Evolutionary conservation across 495 filamentous ascomycete genomes (phyloP), one percentile per base, ranked within the genome.

Genomic region (Aeminium ludgeri): DNA sequence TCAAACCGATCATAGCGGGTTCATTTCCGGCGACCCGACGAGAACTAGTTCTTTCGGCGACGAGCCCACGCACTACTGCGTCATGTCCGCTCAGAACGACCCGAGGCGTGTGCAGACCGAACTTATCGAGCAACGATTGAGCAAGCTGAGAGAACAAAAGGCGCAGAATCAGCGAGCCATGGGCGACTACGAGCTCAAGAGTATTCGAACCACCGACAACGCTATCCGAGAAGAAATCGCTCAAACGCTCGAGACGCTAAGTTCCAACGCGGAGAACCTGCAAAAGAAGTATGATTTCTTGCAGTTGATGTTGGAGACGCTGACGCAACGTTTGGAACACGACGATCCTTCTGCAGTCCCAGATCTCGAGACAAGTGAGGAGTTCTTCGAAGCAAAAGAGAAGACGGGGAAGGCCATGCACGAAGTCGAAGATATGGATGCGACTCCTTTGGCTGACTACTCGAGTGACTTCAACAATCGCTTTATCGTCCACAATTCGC

Each of bases 401-500:
- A 57, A 67, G 20, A 54, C 61, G 10, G 56, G 65, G 23, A 32
- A 50, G 28, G 49, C 52, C 25, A 59, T 62, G 30, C 47, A 54
- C 31, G 49, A 63, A 50, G 30, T 35, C 7, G 56, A 50, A n/a
- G 62, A 53, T 13, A 53, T 67, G 40, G 63, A 67, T 33, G 57
- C 62, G 7, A 59, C 64, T n/a, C 65, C 68, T 1, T 58, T 66
- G 6, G 69, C 74, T 15, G 81, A 87, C 39, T 80, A 81, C 51
- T 71, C 73, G 5, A 92, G 76, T 57, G 86, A 95, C 58, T 97
- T 95, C 70, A 91, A 91, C 59, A 97, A 97, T 53, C 79, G 91
- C 15, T 97, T 97, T 62, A 85, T 96, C 49, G 78, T 96, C 18
- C 89, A 97, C 65, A 97, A 96, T 54, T 73, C 85, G 51, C 89